phyloP scores from a whole-genome alignment of 495 filamentous ascomycete species.

The Pyrenula massariospora region DNA sequence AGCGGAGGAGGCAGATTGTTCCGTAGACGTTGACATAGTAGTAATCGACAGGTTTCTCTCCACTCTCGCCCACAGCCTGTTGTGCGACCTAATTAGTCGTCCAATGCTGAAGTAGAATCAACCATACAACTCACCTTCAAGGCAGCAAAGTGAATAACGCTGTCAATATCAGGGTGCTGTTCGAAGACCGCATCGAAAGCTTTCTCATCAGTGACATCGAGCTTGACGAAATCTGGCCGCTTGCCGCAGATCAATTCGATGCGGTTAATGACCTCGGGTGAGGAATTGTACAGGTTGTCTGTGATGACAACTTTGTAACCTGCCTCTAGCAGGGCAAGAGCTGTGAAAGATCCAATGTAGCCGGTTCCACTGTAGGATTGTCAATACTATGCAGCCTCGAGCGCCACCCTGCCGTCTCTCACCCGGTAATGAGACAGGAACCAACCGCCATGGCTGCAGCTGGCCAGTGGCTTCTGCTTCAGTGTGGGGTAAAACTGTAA shows the following conservation, averaged over 20 bases:
- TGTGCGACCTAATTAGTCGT: neutral
- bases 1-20: slow-evolving; percentile 73
- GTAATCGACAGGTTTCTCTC: slow-evolving; percentile 93
- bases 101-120: neutral
- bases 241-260: slow-evolving; percentile 90
- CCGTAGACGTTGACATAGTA: slow-evolving; percentile 94
- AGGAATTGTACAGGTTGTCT: slow-evolving; percentile 95
- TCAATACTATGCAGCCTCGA: neutral
- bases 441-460: neutral
- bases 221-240: slow-evolving; percentile 71
- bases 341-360: slow-evolving; percentile 98
- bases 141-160: slow-evolving; percentile 96
- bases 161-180: slow-evolving; percentile 86
- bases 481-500: neutral
- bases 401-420: neutral
- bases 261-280: slow-evolving; percentile 74
- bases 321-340: slow-evolving; percentile 80
- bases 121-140: slow-evolving; percentile 60
- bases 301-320: slow-evolving; percentile 93
- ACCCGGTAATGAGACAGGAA: slow-evolving; percentile 1
- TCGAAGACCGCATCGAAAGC: slow-evolving; percentile 79
- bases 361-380: slow-evolving; percentile 63
- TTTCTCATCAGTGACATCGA: slow-evolving; percentile 77
- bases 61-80: slow-evolving; percentile 91
- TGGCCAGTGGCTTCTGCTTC: neutral